Evolutionary conservation across 192 early-diverging fungal genomes (phyloP).

Genomic region (Mortierella alpina): DNA sequence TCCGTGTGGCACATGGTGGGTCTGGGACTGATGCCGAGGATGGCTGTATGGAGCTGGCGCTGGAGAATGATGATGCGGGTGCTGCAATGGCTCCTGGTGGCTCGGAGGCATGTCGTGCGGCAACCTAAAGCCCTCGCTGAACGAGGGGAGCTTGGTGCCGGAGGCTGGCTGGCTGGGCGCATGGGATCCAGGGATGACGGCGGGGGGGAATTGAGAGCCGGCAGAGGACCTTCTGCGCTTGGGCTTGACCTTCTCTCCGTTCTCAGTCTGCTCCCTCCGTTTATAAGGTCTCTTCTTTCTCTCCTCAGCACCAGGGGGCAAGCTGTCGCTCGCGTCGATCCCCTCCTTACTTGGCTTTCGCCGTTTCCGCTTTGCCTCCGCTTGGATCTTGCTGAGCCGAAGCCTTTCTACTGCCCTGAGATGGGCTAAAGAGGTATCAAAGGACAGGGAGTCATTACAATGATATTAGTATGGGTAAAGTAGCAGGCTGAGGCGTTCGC

Average conservation of each 20-base stretch:
- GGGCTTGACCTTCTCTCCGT: constrained; percentile 18
- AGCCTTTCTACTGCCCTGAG: constrained; percentile 10
- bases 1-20: background rate
- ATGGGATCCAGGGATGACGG: background rate
- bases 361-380: constrained; percentile 22
- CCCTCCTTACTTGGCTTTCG: constrained; percentile 35
- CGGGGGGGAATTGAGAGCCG: background rate
- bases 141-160: constrained; percentile 30
- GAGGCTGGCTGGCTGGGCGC: background rate
- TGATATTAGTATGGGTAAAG: background rate
- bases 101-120: constrained; percentile 14
- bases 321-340: constrained; percentile 1
- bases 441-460: background rate
- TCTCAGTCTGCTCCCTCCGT: constrained; percentile 13
- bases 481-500: background rate
- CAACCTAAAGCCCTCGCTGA: constrained; percentile 37
- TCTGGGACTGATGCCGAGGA: constrained; percentile 1
- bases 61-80: background rate
- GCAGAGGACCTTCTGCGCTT: constrained; percentile 39
- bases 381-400: constrained; percentile 15
- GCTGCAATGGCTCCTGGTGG: background rate
- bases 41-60: background rate
- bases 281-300: constrained; percentile 42
- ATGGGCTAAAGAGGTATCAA: constrained; percentile 10
- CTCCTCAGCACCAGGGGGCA: constrained; percentile 15